phyloP scores from a whole-genome alignment of 1,284 basidiomycete genomes.

The Rhodofomes roseus region DNA sequence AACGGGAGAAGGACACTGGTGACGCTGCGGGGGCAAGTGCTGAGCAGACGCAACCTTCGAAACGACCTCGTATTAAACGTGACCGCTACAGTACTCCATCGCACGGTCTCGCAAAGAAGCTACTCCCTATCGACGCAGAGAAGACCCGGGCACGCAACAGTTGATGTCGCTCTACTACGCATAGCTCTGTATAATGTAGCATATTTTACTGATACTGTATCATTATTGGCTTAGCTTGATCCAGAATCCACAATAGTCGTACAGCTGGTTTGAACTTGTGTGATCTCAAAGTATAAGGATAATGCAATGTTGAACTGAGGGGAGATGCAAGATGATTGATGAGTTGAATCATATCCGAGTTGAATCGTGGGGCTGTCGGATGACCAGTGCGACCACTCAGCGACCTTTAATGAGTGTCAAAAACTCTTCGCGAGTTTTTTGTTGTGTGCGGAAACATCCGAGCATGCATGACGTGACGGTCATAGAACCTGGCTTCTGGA shows the following conservation, averaged over 20 bases:
- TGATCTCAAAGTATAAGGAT: conserved; percentile 3
- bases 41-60: conserved; percentile 25
- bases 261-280: neutral
- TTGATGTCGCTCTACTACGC: conserved; percentile 15
- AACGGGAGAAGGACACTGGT: conserved; percentile 46
- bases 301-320: conserved; percentile 26
- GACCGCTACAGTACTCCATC: conserved; percentile 35
- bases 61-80: conserved; percentile 37
- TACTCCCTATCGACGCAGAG: conserved; percentile 58
- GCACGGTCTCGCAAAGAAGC: conserved; percentile 50
- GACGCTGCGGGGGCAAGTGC: conserved; percentile 27
- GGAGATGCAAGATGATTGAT: conserved; percentile 5
- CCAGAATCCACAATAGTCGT: neutral
- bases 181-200: conserved; percentile 10
- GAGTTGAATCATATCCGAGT: conserved; percentile 19
- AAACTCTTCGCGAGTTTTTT: conserved; percentile 97
- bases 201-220: conserved; percentile 23
- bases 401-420: conserved; percentile 70
- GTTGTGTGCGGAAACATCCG: conserved; percentile 94
- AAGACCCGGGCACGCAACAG: conserved; percentile 53
- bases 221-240: conserved; percentile 6
- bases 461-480: conserved; percentile 99
- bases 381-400: conserved; percentile 17
- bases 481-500: conserved; percentile 95
- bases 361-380: conserved; percentile 17